These are phyloP conservation scores for Carex parvula DNA, from an alignment of 176 grass and related monocot species.

Conservation along the genomic window DNA sequence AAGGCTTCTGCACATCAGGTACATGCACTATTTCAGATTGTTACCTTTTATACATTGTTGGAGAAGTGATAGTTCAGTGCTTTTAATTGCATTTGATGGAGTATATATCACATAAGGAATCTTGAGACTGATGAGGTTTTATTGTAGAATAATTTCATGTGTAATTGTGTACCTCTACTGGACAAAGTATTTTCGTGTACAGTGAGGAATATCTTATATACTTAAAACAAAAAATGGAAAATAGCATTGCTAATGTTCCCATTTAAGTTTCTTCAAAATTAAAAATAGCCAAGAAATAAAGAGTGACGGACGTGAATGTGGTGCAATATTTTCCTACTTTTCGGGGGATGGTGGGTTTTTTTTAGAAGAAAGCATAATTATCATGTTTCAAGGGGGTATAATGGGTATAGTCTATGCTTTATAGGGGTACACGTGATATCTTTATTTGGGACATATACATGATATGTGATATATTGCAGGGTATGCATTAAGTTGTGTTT, in stretches of 20 bases:
- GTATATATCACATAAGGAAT: conserved; percentile 15
- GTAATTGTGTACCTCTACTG: not conserved
- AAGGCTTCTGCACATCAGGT: conserved; percentile 98
- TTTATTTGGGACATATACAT: not conserved
- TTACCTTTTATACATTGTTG: conserved; percentile 5
- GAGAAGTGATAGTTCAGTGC: not conserved
- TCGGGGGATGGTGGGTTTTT: not conserved
- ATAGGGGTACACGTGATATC: not conserved
- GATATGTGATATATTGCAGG: not conserved
- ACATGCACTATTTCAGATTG: conserved; percentile 10
- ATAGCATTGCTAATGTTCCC: not conserved
- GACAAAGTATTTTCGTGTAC: not conserved
- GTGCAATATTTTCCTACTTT: not conserved
- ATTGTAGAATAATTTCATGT: not conserved
- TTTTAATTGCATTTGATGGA: not conserved
- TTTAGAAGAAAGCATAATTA: not conserved
- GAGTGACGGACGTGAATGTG: not conserved
- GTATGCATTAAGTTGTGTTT: not conserved
- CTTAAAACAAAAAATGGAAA: not conserved
- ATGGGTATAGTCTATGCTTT: not conserved
- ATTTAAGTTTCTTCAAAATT: not conserved
- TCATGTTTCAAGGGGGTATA: not conserved
- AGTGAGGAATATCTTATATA: not conserved
- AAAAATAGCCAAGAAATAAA: not conserved
- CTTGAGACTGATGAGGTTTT: conserved; percentile 13